Conservation (phyloP, 2,329 filamentous ascomycete species). For the Didymella keratinophila region DNA sequence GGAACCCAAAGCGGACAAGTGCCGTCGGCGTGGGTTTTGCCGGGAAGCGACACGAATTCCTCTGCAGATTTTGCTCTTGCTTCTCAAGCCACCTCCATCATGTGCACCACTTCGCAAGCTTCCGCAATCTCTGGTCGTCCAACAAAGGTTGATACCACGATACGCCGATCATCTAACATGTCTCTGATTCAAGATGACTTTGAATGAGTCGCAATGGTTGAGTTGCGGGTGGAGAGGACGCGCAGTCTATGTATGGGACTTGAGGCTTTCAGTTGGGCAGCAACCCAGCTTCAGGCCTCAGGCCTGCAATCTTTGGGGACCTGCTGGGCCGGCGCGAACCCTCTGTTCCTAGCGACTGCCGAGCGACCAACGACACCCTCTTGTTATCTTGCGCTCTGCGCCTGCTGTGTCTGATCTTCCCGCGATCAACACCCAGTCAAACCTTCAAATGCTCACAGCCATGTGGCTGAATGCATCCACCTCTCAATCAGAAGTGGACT, state of each 20-base stretch:
- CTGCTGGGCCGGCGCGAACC: slow-evolving; percentile 28
- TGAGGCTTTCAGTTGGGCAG: slow-evolving; percentile 34
- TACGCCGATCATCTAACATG: neutral
- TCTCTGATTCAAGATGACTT: neutral
- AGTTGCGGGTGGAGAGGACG: neutral
- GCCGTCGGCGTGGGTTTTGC: slow-evolving; percentile 11
- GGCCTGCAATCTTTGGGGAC: slow-evolving; percentile 20
- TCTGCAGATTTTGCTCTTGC: slow-evolving; percentile 9
- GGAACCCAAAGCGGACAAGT: slow-evolving; percentile 11
- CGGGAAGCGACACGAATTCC: slow-evolving; percentile 9
- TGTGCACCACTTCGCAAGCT: slow-evolving; percentile 8
- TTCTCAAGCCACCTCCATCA: slow-evolving; percentile 18
- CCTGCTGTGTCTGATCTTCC: slow-evolving; percentile 9
- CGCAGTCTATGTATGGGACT: slow-evolving; percentile 16
- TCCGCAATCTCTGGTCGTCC: slow-evolving; percentile 1
- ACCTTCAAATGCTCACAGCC: neutral
- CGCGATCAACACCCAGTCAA: slow-evolving; percentile 1
- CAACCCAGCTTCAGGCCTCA: slow-evolving; percentile 20
- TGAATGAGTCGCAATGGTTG: neutral
- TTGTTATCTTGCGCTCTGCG: slow-evolving; percentile 3
- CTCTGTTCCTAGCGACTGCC: slow-evolving; percentile 12
- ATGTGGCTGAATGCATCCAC: neutral
- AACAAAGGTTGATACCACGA: neutral
- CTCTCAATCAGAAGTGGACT: neutral
- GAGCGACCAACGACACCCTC: slow-evolving; percentile 12